Evolutionary conservation across 2,329 filamentous ascomycete species (phyloP), one percentile per base, ranked within the genome.

Genomic region (Sordariomycetes sp.): DNA sequence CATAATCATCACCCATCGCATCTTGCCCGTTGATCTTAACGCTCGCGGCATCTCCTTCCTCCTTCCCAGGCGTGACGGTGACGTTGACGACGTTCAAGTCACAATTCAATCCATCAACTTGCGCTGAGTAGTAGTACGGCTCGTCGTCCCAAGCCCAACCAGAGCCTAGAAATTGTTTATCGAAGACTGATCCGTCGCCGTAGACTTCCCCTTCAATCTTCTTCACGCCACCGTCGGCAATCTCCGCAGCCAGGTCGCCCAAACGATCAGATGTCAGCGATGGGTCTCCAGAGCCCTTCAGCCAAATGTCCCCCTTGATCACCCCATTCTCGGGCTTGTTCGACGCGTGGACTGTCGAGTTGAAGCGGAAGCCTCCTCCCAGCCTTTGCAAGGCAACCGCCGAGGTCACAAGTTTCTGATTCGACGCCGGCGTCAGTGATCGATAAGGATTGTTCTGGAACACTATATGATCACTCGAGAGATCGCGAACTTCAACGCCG

Each of bases 231-330:
- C 14, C 23, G 19, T 33, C 8, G 4, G 24, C 33, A n/a, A 36
- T 23, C 7, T 30, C 30, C 18, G 21, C 19, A 14, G 37, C 37
- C 3, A 39, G 8, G 10, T 19, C 30, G 11, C 23, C 23, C 8
- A 39, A 26, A 21, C 30, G n/a, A 9, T 12, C 20, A 8, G 37
- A 39, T 4, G 19, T 39, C 17, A 39, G 24, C 5, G 37, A 39
- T 3, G 37, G 37, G 24, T 39, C 37, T 23, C 37, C 37, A 7
- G 37, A 39, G 8, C 37, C 37, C 3, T 32, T 28, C 8, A 39
- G 19, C 33, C 33, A 39, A n/a, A 39, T 10, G 12, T 39, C 37
- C 9, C 37, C 37, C 24, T 39, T 26, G 12, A 39, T 29, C 6
- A 37, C 33, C 15, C 36, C 36, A n/a, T 38, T 29, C 10, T 23